Evolutionary conservation across 345 rosid genomes (phyloP).

Genomic region (Draba incana): DNA sequence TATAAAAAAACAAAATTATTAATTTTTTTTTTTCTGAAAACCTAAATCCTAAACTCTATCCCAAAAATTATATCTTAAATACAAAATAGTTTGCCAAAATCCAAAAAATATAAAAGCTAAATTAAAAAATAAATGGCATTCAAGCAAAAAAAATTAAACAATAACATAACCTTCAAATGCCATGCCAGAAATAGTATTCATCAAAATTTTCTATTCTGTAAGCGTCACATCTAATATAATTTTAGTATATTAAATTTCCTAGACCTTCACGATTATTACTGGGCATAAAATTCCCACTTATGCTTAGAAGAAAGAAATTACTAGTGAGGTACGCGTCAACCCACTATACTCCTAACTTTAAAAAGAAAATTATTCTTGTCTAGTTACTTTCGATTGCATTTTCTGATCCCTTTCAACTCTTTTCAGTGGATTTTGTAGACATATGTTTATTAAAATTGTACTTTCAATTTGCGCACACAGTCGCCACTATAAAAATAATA

Average conservation of each 20-base stretch:
- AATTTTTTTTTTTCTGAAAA: too few relatives aligned
- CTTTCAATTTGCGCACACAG: background rate
- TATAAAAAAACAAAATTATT: too few relatives aligned
- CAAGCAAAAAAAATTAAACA: too few relatives aligned
- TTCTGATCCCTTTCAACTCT: background rate
- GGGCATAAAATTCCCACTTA: slow-evolving; percentile 6
- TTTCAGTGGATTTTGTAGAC: background rate
- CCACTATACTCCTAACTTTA: slow-evolving; percentile 27
- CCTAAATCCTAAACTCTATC: too few relatives aligned
- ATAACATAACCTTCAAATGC: too few relatives aligned
- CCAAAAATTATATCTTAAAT: too few relatives aligned
- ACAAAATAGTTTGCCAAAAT: too few relatives aligned
- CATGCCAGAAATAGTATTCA: too few relatives aligned
- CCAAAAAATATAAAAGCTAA: too few relatives aligned
- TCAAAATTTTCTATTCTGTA: background rate
- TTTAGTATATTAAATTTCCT: background rate
- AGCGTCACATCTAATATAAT: background rate
- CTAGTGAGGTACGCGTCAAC: slow-evolving; percentile 34
- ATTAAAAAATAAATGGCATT: too few relatives aligned
- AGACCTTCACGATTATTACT: background rate
- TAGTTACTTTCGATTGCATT: slow-evolving; percentile 9
- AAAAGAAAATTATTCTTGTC: slow-evolving; percentile 17
- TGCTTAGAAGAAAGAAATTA: slow-evolving; percentile 2
- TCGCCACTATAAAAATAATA: too few relatives aligned
- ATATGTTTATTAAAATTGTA: background rate